phyloP scores from a whole-genome alignment of 2,329 filamentous ascomycete genomes.

The Xylaria sp. region DNA sequence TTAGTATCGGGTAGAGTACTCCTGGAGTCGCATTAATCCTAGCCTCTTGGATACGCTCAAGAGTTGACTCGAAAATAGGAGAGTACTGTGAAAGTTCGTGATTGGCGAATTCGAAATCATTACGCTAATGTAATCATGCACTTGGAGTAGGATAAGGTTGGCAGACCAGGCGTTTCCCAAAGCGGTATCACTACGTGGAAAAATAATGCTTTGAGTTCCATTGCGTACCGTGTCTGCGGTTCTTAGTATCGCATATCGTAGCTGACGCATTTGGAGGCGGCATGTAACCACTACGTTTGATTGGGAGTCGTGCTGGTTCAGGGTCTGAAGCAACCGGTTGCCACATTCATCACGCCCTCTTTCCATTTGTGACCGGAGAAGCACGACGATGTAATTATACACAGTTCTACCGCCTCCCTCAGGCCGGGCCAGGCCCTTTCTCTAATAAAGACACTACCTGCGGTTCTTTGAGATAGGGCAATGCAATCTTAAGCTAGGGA shows the following conservation, averaged over 20 bases:
- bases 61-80: background rate
- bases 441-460: background rate
- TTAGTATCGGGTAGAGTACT: background rate
- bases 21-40: background rate
- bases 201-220: background rate
- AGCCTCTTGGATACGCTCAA: background rate
- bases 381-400: background rate
- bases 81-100: background rate
- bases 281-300: background rate
- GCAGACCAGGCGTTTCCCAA: background rate
- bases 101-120: background rate
- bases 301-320: background rate
- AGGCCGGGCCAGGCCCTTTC: background rate
- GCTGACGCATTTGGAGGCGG: background rate
- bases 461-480: background rate
- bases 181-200: background rate
- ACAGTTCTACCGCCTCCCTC: background rate
- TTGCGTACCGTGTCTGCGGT: background rate
- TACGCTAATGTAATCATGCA: background rate
- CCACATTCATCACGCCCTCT: background rate
- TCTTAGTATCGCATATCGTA: background rate
- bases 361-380: conserved; percentile 8
- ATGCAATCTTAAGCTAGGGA: background rate
- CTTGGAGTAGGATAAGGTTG: background rate
- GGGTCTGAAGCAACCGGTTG: background rate